Conservation (phyloP, 2,329 filamentous ascomycete genomes). For the Pseudogymnoascus sp. region DNA sequence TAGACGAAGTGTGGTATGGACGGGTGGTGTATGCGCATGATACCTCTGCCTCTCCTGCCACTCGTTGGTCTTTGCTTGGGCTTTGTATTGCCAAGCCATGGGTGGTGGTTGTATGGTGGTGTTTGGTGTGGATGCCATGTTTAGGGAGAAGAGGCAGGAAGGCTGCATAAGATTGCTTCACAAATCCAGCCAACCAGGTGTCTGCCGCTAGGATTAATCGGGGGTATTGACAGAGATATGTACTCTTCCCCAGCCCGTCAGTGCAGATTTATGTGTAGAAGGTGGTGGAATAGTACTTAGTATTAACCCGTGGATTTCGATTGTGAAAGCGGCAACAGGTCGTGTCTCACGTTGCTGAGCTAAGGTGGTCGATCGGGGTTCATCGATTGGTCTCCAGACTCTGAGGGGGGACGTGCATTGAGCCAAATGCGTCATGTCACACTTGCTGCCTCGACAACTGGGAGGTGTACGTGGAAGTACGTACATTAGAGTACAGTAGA, state of each 20-base stretch:
- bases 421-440: conserved; percentile 1
- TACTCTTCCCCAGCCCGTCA: neutral
- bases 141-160: neutral
- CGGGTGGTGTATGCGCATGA: neutral
- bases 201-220: neutral
- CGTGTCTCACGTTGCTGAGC: neutral
- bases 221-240: neutral
- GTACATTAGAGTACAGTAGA: conserved; percentile 2
- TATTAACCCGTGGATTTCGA: neutral
- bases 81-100: neutral
- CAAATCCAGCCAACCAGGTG: neutral
- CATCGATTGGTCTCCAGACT: neutral
- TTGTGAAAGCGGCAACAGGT: conserved; percentile 6
- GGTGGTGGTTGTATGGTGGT: neutral
- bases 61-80: neutral
- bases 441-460: neutral
- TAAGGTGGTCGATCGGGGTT: neutral
- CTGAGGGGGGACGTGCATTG: neutral
- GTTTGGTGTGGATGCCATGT: neutral
- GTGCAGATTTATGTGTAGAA: neutral
- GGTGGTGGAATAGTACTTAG: neutral
- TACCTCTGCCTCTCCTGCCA: neutral
- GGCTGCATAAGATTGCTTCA: conserved; percentile 1
- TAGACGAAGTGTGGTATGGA: neutral
- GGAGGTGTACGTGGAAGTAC: neutral